These are phyloP conservation scores for Hawksworthiomyces lignivorus DNA, from an alignment of 2,329 filamentous ascomycete species.

Conservation along the genomic window DNA sequence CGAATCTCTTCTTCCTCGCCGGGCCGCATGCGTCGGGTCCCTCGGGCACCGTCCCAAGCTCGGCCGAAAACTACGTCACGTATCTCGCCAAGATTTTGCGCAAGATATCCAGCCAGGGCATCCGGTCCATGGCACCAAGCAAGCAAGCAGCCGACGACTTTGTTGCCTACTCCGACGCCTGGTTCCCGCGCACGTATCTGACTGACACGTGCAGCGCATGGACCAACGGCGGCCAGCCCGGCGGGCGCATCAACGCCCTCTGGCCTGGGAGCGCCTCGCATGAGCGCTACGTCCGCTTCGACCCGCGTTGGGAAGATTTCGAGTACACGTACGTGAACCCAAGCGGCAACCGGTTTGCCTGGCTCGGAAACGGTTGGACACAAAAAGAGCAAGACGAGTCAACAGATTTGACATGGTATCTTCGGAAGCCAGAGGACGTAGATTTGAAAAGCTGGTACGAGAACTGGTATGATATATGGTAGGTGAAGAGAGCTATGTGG, in stretches of 20 bases:
- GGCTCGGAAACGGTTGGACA: too few species aligned
- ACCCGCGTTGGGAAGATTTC: too few species aligned
- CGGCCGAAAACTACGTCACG: conserved; percentile 12
- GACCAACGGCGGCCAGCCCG: too few species aligned
- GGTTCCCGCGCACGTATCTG: conserved; percentile 23
- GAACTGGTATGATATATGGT: conserved; percentile 45
- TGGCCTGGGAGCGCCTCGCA: too few species aligned
- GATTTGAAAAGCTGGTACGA: conserved; percentile 59
- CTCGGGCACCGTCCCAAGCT: conserved; percentile 9
- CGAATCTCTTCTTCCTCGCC: conserved; percentile 19
- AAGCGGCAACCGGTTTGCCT: too few species aligned
- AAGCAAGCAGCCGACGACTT: conserved; percentile 16
- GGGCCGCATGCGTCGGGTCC: conserved; percentile 8
- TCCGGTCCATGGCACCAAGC: conserved; percentile 22
- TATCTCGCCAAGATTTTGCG: conserved; percentile 43
- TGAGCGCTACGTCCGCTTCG: too few species aligned
- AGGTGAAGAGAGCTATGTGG: neutral
- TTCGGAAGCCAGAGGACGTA: conserved; percentile 41
- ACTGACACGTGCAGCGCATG: too few species aligned
- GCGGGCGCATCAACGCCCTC: too few species aligned
- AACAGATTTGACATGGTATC: conserved; percentile 32
- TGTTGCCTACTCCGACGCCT: conserved; percentile 21
- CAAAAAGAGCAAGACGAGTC: conserved; percentile 26
- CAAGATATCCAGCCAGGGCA: conserved; percentile 40
- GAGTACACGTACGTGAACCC: too few species aligned